Evolutionary conservation across 371 early-diverging fungal genomes (phyloP).

Genomic region (Encephalitozoon cuniculi): DNA sequence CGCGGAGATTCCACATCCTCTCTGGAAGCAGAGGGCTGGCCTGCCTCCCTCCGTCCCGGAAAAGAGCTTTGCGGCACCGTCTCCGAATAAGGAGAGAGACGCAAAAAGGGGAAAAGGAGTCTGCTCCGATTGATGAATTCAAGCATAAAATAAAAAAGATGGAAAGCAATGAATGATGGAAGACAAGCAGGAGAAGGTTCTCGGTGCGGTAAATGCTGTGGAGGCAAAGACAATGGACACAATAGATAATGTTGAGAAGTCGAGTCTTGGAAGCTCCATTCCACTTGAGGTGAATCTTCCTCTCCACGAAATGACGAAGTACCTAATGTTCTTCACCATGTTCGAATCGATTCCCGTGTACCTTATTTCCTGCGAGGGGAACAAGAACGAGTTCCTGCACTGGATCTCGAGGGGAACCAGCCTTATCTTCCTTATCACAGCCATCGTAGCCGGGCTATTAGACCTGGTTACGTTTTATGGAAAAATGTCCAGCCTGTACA

Average conservation of each 20-base stretch:
- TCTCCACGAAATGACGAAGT: conserved; percentile 30
- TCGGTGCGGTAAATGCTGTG: conserved; percentile 11
- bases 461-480: background rate
- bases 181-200: background rate
- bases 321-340: conserved; percentile 6
- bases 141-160: conserved; percentile 8
- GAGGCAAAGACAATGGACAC: conserved; percentile 22
- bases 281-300: conserved; percentile 32
- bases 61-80: background rate
- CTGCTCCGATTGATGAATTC: background rate
- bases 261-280: conserved; percentile 21
- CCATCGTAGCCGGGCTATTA: background rate
- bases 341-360: conserved; percentile 3
- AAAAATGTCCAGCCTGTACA: background rate
- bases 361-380: background rate
- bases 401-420: background rate
- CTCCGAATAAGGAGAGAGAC: background rate
- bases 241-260: conserved; percentile 26
- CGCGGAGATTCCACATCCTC: no score
- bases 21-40: background rate
- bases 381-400: background rate
- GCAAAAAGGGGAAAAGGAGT: conserved; percentile 13
- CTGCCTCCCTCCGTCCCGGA: background rate
- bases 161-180: background rate
- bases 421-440: background rate